Evolutionary conservation across 1,284 basidiomycete species (phyloP).

Genomic region (Agaricales sp.): DNA sequence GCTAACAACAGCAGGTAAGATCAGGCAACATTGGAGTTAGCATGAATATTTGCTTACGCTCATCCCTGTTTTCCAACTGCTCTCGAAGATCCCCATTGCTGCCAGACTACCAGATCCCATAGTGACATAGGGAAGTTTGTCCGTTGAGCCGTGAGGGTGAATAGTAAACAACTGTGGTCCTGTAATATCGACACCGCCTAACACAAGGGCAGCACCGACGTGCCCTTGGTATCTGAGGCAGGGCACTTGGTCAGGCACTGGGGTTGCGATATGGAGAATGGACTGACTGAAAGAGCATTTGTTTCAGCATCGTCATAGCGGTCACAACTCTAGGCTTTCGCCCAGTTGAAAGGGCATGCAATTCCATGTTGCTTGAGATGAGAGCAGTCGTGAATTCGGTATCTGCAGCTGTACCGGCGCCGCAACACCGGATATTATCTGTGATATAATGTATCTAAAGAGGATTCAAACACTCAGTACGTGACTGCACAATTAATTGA

Average conservation of each 20-base stretch:
- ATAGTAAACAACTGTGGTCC: constrained; percentile 96
- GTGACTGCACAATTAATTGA: no score
- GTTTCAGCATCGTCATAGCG: constrained; percentile 89
- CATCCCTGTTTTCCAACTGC: constrained; percentile 78
- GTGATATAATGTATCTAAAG: constrained; percentile 96
- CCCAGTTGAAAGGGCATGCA: constrained; percentile 68
- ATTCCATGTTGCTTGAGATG: constrained; percentile 89
- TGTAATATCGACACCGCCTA: constrained; percentile 92
- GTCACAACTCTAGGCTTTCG: constrained; percentile 74
- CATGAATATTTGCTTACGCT: constrained; percentile 36
- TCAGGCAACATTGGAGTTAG: constrained; percentile 3
- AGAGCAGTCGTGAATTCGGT: constrained; percentile 93
- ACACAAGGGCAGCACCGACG: constrained; percentile 90
- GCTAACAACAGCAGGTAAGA: constrained; percentile 29
- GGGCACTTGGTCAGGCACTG: not conserved
- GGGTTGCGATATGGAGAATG: not conserved
- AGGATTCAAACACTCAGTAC: no score
- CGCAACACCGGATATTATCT: constrained; percentile 93
- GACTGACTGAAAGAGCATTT: constrained; percentile 43
- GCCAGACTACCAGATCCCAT: constrained; percentile 97
- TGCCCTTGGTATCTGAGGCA: constrained; percentile 87
- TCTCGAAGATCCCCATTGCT: constrained; percentile 98
- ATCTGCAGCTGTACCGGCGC: constrained; percentile 96
- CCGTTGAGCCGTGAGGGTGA: constrained; percentile 94
- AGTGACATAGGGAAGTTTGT: constrained; percentile 97